phyloP scores from a whole-genome alignment of 2,329 filamentous ascomycete species.

The Colletotrichum cereale region DNA sequence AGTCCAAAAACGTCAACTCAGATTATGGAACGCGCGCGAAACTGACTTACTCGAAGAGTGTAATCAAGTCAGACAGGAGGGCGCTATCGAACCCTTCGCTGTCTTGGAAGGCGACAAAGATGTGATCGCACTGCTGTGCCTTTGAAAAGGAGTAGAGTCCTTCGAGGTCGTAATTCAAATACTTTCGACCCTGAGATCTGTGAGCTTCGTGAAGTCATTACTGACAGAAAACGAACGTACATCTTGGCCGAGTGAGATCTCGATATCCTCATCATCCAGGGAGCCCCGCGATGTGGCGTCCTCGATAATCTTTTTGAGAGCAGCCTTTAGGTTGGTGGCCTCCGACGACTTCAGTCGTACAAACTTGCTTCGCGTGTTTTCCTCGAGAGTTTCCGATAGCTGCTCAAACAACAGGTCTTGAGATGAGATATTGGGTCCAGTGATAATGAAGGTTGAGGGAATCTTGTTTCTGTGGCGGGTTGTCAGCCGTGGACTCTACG shows the following conservation, averaged over 20 bases:
- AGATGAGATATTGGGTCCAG: constrained; percentile 82
- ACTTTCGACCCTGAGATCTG: constrained; percentile 66
- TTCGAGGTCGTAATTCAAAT: constrained; percentile 84
- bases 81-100: constrained; percentile 83
- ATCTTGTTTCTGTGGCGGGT: constrained; percentile 59
- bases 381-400: constrained; percentile 68
- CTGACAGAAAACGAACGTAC: constrained; percentile 52
- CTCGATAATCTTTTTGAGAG: constrained; percentile 79
- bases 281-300: constrained; percentile 63
- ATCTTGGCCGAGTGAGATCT: constrained; percentile 59
- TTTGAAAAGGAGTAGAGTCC: constrained; percentile 73
- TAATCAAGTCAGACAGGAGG: constrained; percentile 78
- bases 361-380: constrained; percentile 65
- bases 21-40: background rate
- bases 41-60: constrained; percentile 71
- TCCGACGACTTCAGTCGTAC: constrained; percentile 78
- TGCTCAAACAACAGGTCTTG: constrained; percentile 81
- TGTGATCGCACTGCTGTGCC: constrained; percentile 65
- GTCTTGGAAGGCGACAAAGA: constrained; percentile 82
- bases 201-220: constrained; percentile 35
- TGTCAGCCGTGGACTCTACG: background rate
- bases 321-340: constrained; percentile 78
- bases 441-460: constrained; percentile 79
- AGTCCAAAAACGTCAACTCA: constrained; percentile 2
- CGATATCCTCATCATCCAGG: constrained; percentile 68